A percentile compares a stretch with the other conserved stretches of the same genome.
phyloP scores from a whole-genome alignment of 2,329 filamentous ascomycete species.

The Blastomyces gilchristii region DNA sequence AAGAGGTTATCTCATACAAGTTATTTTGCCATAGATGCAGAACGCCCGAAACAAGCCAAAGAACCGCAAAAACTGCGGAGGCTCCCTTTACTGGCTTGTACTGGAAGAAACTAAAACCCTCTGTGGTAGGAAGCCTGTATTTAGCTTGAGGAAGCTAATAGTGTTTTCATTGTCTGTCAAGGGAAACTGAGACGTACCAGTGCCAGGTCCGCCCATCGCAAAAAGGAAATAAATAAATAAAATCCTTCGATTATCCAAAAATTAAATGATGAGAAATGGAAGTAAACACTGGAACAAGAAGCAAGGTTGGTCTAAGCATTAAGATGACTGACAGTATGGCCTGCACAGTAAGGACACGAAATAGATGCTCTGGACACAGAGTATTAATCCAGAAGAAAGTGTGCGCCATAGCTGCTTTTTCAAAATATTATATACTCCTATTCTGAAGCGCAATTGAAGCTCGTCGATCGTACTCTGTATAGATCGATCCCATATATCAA shows the following conservation, averaged over 20 bases:
- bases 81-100: slow-evolving; percentile 35
- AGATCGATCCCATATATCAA: neutral
- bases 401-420: neutral
- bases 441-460: neutral
- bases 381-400: neutral
- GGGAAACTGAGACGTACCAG: neutral
- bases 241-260: neutral
- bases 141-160: neutral
- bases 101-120: slow-evolving; percentile 29
- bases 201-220: neutral
- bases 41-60: slow-evolving; percentile 30
- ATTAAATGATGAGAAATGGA: neutral
- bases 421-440: slow-evolving; percentile 4
- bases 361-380: neutral
- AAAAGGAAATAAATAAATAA: neutral
- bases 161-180: neutral
- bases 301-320: neutral
- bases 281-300: neutral
- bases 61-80: slow-evolving; percentile 32
- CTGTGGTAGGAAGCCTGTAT: slow-evolving; percentile 18
- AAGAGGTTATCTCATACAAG: slow-evolving; percentile 17
- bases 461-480: neutral
- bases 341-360: neutral
- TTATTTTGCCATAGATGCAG: slow-evolving; percentile 32
- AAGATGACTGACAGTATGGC: neutral